A percentile compares a stretch with the other conserved stretches of the same genome.
Evolutionary conservation across 148 eudicot species (phyloP).

Genomic region (Dianthus caryophyllus): DNA sequence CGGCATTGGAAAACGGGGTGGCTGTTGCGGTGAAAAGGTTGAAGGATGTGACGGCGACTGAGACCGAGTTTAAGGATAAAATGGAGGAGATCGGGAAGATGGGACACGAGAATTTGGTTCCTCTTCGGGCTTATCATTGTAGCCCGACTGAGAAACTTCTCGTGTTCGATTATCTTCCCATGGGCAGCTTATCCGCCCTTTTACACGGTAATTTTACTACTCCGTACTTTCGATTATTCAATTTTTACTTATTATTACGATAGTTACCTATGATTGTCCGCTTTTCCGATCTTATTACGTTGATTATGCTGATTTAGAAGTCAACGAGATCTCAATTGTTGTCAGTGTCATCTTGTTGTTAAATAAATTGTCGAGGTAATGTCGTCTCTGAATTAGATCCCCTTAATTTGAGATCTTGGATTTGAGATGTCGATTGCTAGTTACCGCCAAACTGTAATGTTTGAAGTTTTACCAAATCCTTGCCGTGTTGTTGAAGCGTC

Average conservation of each 20-base stretch:
- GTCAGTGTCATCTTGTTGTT: background rate
- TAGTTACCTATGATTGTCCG: background rate
- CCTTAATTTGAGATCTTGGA: background rate
- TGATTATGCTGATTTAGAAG: background rate
- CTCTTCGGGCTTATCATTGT: conserved; percentile 70
- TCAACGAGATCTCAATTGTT: background rate
- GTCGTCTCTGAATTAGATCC: background rate
- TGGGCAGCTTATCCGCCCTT: conserved; percentile 94
- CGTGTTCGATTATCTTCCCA: conserved; percentile 80
- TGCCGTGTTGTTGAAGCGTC: conserved; percentile 6
- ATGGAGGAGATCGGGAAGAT: conserved; percentile 70
- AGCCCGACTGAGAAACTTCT: conserved; percentile 75
- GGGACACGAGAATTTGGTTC: conserved; percentile 71
- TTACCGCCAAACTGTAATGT: background rate
- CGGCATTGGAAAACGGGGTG: conserved; percentile 53
- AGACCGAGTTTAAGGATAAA: conserved; percentile 63
- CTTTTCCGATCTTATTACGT: background rate
- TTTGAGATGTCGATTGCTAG: background rate
- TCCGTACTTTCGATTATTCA: background rate
- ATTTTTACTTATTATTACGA: background rate
- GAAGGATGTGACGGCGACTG: conserved; percentile 62
- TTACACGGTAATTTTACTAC: conserved; percentile 63
- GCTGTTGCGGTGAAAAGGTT: conserved; percentile 77
- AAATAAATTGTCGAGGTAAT: background rate
- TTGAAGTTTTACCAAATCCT: conserved; percentile 4